Evolutionary conservation across 164 flowering plant genomes (phyloP).

Genomic region (Aristolochia californica): DNA sequence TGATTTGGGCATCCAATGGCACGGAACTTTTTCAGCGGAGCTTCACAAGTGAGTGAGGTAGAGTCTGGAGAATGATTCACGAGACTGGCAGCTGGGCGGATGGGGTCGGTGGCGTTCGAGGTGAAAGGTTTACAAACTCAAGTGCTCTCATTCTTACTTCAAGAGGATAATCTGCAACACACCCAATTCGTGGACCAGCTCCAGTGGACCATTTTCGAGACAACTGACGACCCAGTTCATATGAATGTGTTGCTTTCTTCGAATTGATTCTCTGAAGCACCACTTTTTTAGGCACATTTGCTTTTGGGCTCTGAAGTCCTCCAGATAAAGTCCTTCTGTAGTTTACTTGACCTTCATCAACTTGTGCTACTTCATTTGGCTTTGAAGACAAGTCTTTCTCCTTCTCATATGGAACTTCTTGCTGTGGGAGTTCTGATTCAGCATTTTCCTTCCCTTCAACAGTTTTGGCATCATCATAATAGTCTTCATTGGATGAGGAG

Average conservation of each 20-base stretch:
- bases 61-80: too few relatives aligned
- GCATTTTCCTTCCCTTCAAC: background rate
- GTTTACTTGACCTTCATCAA: background rate
- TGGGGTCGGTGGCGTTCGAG: slow-evolving; percentile 32
- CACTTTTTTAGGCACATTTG: slow-evolving; percentile 49
- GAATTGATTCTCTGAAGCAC: slow-evolving; percentile 74
- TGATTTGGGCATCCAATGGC: too few relatives aligned
- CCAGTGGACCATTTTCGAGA: slow-evolving; percentile 73
- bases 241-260: slow-evolving; percentile 49
- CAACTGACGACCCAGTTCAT: slow-evolving; percentile 62
- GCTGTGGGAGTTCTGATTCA: slow-evolving; percentile 11
- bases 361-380: background rate
- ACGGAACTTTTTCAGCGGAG: too few relatives aligned
- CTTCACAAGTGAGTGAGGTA: too few relatives aligned
- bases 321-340: slow-evolving; percentile 75
- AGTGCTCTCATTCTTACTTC: slow-evolving; percentile 62
- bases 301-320: slow-evolving; percentile 60
- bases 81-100: slow-evolving; percentile 3
- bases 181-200: slow-evolving; percentile 85
- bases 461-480: slow-evolving; percentile 26
- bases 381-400: slow-evolving; percentile 9
- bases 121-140: slow-evolving; percentile 64
- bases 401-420: slow-evolving; percentile 11
- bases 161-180: slow-evolving; percentile 73
- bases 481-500: slow-evolving; percentile 50